These are phyloP conservation scores for Aspergillus nidulans DNA, from an alignment of 495 filamentous ascomycete genomes.

Conservation along the genomic window DNA sequence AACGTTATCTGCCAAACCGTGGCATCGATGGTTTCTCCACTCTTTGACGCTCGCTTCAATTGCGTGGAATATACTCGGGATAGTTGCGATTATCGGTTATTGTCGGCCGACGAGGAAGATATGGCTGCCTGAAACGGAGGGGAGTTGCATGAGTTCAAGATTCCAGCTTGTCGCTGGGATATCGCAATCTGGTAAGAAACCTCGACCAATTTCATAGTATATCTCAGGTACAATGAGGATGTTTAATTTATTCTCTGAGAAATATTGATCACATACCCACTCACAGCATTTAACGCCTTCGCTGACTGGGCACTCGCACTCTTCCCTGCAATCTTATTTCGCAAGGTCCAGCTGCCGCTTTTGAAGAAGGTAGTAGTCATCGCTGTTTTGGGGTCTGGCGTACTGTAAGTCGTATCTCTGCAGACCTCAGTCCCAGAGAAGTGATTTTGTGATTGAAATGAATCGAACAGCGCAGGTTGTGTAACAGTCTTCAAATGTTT, in stretches of 20 bases:
- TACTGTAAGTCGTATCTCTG: conserved; percentile 1
- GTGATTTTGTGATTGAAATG: background rate
- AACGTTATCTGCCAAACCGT: background rate
- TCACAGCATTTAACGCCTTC: conserved; percentile 7
- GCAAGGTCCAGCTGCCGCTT: background rate
- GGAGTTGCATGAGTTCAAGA: background rate
- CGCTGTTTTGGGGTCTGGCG: background rate
- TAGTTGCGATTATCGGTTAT: conserved; percentile 10
- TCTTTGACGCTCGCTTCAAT: conserved; percentile 1
- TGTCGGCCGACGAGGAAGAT: conserved; percentile 10
- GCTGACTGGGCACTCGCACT: conserved; percentile 1
- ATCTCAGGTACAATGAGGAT: too few relatives aligned
- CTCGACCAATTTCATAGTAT: too few relatives aligned
- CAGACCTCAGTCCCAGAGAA: too few relatives aligned
- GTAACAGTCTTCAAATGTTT: conserved; percentile 4
- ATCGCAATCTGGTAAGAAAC: conserved; percentile 5
- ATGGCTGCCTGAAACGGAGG: conserved; percentile 1
- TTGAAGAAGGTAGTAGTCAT: conserved; percentile 4
- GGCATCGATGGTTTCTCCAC: conserved; percentile 9
- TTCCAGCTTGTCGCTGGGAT: conserved; percentile 6
- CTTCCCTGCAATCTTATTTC: conserved; percentile 5
- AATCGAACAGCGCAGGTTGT: background rate
- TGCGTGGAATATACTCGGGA: conserved; percentile 1
- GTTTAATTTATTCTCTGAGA: background rate
- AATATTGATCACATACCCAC: background rate